A percentile compares a stretch with the other conserved stretches of the same genome.
Evolutionary conservation across 148 eudicot species (phyloP).

Genomic region (Rhododendron kiyosumense): DNA sequence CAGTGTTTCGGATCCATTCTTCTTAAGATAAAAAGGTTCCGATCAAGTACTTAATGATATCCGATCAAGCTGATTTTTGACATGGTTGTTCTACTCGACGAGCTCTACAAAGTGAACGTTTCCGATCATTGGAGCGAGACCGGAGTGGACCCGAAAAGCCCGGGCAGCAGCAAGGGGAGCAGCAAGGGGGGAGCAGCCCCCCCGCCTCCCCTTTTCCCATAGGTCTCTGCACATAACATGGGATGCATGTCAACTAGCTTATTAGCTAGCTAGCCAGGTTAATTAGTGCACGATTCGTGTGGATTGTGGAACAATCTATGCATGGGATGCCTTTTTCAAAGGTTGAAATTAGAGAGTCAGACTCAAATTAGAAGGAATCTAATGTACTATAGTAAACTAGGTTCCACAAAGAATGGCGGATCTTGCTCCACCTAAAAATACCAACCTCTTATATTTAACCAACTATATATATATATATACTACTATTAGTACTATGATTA

Average conservation of each 20-base stretch:
- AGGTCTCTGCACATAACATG: not conserved
- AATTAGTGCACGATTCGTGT: not conserved
- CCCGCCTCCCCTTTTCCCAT: too few species aligned
- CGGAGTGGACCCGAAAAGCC: too few species aligned
- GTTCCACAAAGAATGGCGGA: conserved; percentile 27
- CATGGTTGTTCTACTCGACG: too few species aligned
- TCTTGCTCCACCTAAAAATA: conserved; percentile 25
- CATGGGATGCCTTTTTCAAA: not conserved
- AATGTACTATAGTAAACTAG: not conserved
- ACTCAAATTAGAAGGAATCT: not conserved
- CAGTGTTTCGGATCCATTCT: too few species aligned
- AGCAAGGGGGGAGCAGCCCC: too few species aligned
- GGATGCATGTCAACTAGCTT: not conserved
- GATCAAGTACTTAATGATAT: too few species aligned
- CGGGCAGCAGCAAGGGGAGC: too few species aligned
- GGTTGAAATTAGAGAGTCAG: not conserved
- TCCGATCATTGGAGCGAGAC: too few species aligned
- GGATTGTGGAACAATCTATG: not conserved
- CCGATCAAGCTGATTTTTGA: too few species aligned
- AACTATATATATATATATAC: not conserved
- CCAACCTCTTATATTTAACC: not conserved
- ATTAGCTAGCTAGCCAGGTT: too few species aligned
- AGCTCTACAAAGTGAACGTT: too few species aligned
- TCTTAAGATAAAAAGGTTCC: too few species aligned
- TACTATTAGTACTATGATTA: not conserved